Evolutionary conservation across 768 basidiomycete genomes (phyloP).

Genomic region (Phlebiopsis flavidoalba): DNA sequence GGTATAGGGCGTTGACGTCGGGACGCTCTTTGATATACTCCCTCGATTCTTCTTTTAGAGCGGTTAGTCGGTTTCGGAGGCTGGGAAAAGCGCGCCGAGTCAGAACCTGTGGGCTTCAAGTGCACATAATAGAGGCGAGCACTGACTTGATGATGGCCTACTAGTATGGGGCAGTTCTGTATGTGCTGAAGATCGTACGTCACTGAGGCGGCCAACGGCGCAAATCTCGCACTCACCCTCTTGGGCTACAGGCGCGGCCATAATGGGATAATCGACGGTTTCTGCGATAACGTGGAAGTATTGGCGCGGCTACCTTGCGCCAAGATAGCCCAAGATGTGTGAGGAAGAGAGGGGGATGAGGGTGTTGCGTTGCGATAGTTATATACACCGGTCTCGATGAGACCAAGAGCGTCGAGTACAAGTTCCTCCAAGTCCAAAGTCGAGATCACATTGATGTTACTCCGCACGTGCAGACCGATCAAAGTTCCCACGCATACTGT

Average conservation of each 20-base stretch:
- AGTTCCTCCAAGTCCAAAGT: background rate
- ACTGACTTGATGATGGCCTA: constrained; percentile 86
- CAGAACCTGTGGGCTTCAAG: background rate
- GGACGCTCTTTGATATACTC: constrained; percentile 91
- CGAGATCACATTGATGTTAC: constrained; percentile 8
- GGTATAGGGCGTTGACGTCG: constrained; percentile 92
- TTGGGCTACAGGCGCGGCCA: constrained; percentile 72
- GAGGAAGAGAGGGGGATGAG: background rate
- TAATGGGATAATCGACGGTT: constrained; percentile 21
- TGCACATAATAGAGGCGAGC: background rate
- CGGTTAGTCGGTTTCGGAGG: constrained; percentile 93
- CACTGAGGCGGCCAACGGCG: constrained; percentile 15
- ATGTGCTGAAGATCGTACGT: constrained; percentile 16
- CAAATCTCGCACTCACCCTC: constrained; percentile 49
- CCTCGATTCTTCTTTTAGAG: constrained; percentile 90
- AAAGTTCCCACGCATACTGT: constrained; percentile 32
- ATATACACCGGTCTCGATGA: background rate
- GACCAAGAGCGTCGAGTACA: background rate
- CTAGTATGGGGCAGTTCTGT: constrained; percentile 90
- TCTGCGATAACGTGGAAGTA: background rate
- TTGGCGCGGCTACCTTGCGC: background rate
- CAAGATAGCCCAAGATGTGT: background rate
- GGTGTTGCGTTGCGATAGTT: background rate
- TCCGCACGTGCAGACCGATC: constrained; percentile 12
- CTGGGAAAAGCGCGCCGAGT: constrained; percentile 32